These are phyloP conservation scores for Cryptococcus wingfieldii DNA, from an alignment of 1,284 basidiomycete species.

Conservation along the genomic window DNA sequence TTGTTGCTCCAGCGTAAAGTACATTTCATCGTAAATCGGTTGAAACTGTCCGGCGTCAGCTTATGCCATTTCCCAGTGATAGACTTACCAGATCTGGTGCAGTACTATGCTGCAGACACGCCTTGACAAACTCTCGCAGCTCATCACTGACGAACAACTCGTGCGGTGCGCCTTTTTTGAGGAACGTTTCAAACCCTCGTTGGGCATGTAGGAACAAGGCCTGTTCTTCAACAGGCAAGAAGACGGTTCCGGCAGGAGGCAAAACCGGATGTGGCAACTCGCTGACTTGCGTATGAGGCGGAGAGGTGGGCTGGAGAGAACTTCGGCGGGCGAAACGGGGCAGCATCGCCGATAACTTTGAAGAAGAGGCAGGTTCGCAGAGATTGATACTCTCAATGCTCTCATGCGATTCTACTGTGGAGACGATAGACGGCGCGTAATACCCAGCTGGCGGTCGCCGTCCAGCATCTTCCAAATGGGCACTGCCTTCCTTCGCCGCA, in stretches of 20 bases:
- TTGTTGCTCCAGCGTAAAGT: slow-evolving; percentile 30
- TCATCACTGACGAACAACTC: slow-evolving; percentile 37
- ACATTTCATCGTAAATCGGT: slow-evolving; percentile 38
- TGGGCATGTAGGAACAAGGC: slow-evolving; percentile 33
- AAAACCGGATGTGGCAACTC: slow-evolving; percentile 9
- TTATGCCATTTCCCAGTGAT: not conserved
- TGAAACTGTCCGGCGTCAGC: slow-evolving; percentile 22
- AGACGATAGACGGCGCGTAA: too few relatives aligned
- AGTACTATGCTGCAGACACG: slow-evolving; percentile 23
- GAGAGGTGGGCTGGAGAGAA: not conserved
- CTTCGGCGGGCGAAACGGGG: not conserved
- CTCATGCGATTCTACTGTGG: not conserved
- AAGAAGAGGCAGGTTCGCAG: not conserved
- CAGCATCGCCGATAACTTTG: not conserved
- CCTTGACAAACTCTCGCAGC: slow-evolving; percentile 23
- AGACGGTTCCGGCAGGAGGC: slow-evolving; percentile 20
- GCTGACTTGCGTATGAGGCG: not conserved
- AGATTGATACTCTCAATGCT: not conserved
- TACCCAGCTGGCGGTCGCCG: too few relatives aligned
- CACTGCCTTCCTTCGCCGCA: too few relatives aligned
- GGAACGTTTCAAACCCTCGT: slow-evolving; percentile 34
- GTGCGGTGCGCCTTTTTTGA: slow-evolving; percentile 26
- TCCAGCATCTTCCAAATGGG: too few relatives aligned
- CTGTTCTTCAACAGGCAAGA: slow-evolving; percentile 18
- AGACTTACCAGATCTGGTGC: slow-evolving; percentile 35